Evolutionary conservation across 192 early-diverging fungal species (phyloP).

Genomic region (Pecoramyces ruminantium): DNA sequence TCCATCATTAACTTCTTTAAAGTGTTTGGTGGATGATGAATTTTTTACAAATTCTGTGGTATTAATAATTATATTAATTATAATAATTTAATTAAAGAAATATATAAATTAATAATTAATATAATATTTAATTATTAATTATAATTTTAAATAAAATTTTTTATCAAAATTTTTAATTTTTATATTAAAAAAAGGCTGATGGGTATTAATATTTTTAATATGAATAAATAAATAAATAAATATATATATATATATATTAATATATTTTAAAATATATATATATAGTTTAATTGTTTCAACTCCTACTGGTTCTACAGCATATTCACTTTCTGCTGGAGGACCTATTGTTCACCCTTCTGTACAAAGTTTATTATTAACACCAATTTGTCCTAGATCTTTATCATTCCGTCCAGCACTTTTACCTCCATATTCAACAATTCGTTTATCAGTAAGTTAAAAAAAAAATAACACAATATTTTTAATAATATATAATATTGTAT

Average conservation of each 20-base stretch:
- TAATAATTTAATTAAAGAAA: no score
- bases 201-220: no score
- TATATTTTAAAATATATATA: background rate
- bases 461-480: no score
- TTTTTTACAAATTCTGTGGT: slow-evolving; percentile 68
- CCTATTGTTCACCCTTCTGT: slow-evolving; percentile 69
- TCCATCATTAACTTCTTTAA: slow-evolving; percentile 63
- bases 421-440: slow-evolving; percentile 43
- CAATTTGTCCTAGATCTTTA: slow-evolving; percentile 68
- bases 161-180: no score
- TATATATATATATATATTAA: background rate
- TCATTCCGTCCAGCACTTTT: slow-evolving; percentile 70
- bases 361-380: slow-evolving; percentile 51
- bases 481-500: no score
- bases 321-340: slow-evolving; percentile 70
- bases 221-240: background rate
- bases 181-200: no score
- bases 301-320: slow-evolving; percentile 85
- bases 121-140: no score
- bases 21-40: slow-evolving; percentile 64
- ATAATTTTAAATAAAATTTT: no score
- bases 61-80: slow-evolving; percentile 7
- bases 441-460: background rate
- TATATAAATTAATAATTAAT: no score
- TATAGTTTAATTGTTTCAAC: slow-evolving; percentile 54